Conservation (phyloP, 345 rosid species). For the Dipteronia dyeriana region DNA sequence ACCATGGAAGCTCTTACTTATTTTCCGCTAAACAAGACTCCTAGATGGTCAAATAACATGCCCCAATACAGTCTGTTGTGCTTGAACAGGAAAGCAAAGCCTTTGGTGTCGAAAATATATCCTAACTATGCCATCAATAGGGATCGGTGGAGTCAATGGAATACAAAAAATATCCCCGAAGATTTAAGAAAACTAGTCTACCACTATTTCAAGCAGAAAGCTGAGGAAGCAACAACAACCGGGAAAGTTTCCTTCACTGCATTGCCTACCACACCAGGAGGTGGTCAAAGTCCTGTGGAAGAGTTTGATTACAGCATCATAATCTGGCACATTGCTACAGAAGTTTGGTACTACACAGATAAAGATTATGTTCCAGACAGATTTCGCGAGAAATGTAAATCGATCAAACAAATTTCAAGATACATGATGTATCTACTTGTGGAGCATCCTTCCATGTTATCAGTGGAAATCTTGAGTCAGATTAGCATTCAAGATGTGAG, state of each 20-base stretch:
- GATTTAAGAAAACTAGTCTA: neutral
- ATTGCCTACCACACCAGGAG: neutral
- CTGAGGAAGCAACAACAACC: neutral
- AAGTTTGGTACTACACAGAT: neutral
- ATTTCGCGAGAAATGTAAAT: neutral
- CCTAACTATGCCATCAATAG: too few species aligned
- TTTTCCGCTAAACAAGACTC: neutral
- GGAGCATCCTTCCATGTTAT: constrained; percentile 11
- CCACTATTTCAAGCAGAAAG: neutral
- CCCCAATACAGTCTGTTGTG: too few species aligned
- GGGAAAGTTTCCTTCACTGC: neutral
- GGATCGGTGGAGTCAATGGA: too few species aligned
- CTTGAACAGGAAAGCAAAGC: too few species aligned
- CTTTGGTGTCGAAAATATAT: too few species aligned
- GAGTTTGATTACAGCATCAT: constrained; percentile 12
- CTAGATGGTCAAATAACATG: too few species aligned
- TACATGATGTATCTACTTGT: constrained; percentile 21
- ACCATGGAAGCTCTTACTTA: neutral
- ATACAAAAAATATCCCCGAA: neutral
- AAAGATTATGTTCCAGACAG: too few species aligned
- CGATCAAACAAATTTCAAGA: constrained; percentile 5
- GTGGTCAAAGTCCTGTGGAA: too few species aligned
- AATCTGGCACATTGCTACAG: constrained; percentile 21
- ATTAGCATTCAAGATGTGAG: neutral
- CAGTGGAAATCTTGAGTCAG: neutral